phyloP scores from a whole-genome alignment of 495 filamentous ascomycete genomes.

The Wilcoxina mikolae region DNA sequence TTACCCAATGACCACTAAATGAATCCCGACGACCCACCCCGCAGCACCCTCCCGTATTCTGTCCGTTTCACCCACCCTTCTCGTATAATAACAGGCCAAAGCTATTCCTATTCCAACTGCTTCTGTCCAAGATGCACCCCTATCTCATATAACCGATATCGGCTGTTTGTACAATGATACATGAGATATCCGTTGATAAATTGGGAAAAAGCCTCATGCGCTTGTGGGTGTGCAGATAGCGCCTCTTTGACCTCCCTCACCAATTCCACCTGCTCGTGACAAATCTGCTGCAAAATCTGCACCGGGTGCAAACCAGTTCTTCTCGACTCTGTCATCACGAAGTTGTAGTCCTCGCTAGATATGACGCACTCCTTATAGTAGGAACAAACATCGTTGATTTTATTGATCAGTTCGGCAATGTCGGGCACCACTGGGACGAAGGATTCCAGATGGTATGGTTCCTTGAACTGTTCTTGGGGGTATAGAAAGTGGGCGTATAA shows the following conservation, averaged over 20 bases:
- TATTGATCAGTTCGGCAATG: not conserved
- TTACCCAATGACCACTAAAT: no score
- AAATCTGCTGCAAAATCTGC: not conserved
- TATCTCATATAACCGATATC: not conserved
- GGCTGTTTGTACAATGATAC: not conserved
- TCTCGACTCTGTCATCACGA: not conserved
- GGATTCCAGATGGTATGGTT: not conserved
- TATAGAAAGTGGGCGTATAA: not conserved
- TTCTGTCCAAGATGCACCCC: not conserved
- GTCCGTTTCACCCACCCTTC: no score
- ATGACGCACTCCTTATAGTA: constrained; percentile 9
- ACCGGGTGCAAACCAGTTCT: not conserved
- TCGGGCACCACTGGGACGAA: constrained; percentile 3
- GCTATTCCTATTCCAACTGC: no score
- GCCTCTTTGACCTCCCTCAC: not conserved
- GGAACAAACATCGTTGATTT: constrained; percentile 3
- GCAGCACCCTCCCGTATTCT: no score
- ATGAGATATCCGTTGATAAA: not conserved
- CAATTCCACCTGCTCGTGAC: not conserved
- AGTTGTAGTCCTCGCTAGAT: not conserved
- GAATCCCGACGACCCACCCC: no score
- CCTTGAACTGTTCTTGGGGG: not conserved
- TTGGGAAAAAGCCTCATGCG: not conserved
- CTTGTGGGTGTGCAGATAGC: not conserved
- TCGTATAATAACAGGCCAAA: no score